Evolutionary conservation across 2,329 filamentous ascomycete species (phyloP), one percentile per base, ranked within the genome.

Genomic region (Onygenales sp.): DNA sequence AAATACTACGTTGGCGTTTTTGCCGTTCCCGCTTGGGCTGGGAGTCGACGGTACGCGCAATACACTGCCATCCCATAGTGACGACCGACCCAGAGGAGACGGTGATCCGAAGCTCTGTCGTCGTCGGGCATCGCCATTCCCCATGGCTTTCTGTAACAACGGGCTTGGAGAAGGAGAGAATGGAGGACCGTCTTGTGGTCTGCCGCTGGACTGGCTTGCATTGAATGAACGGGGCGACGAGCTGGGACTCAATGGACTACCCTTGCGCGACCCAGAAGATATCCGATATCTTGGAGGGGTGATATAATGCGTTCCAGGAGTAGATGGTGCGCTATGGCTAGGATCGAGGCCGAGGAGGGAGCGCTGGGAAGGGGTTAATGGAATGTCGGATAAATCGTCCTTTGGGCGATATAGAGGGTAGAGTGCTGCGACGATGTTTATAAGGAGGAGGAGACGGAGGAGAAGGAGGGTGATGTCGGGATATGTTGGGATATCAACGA

Each of bases 201-300:
- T 64, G 31, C 65, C 67, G 8, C 64, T 64, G 2, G 66, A 69
- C 32, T 66, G 61, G 44, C 65, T 67, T 9, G 65, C 66, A 51
- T 27, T 14, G 10, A 17, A 35, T 4, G 70, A 69, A 17, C 73
- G 58, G 5, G 72, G 70, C 3, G 72, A 74, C 32, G 61, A 59
- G 43, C 64, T 62, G 50, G 65, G 63, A 50, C 69, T 71, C 6
- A 66, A 68, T 7, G 72, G 68, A 39, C 72, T 72, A 10, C 64
- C 67, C 46, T 68, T 68, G 39, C 71, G 68, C 74, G 62, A 80
- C 69, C 71, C 86, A 31, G 85, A 80, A 10, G 87, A 92, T 55
- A 89, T 80, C 38, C 86, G 82, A 72, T 95, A 96, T 63, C 89
- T 83, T 2, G 92, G 92, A 3, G 92, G 92, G 0, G 92, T 96